A percentile compares a stretch with the other conserved stretches of the same genome.
Evolutionary conservation across 2,329 filamentous ascomycete genomes (phyloP).

Genomic region (Cordyceps javanica): DNA sequence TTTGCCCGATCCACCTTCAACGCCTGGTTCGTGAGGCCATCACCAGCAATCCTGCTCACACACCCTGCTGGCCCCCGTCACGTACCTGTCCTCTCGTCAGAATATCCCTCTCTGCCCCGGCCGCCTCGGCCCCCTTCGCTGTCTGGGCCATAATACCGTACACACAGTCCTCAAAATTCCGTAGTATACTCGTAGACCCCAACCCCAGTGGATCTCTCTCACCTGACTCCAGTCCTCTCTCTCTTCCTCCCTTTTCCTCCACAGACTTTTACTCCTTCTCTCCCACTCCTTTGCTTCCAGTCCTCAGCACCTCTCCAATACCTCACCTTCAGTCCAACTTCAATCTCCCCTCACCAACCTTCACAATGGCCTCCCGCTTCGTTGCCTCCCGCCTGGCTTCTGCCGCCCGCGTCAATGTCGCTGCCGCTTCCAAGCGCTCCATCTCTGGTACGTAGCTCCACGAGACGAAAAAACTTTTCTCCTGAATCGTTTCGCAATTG

Average conservation of each 20-base stretch:
- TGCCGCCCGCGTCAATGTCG: constrained; percentile 71
- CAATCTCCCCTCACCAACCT: constrained; percentile 44
- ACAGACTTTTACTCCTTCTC: constrained; percentile 24
- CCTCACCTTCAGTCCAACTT: constrained; percentile 23
- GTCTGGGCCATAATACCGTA: constrained; percentile 5
- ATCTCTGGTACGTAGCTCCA: constrained; percentile 57
- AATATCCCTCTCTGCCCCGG: constrained; percentile 13
- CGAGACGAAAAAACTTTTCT: constrained; percentile 23
- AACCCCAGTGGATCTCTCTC: constrained; percentile 16
- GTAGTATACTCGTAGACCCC: constrained; percentile 11
- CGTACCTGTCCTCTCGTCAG: constrained; percentile 5
- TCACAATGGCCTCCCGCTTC: constrained; percentile 77
- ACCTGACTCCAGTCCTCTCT: constrained; percentile 18
- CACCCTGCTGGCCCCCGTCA: constrained; percentile 11
- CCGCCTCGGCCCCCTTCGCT: constrained; percentile 7
- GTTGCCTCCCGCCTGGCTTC: constrained; percentile 72
- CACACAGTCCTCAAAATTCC: constrained; percentile 4
- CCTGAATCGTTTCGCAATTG: neutral
- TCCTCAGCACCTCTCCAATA: constrained; percentile 15
- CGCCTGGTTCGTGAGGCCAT: constrained; percentile 14
- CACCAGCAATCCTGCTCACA: constrained; percentile 11
- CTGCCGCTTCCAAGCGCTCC: constrained; percentile 68
- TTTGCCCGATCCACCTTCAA: constrained; percentile 13
- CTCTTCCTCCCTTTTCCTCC: constrained; percentile 23
- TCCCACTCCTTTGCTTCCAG: constrained; percentile 19